Evolutionary conservation across 1,139 yeast genomes (phyloP).

Genomic region (Blastobotrys proliferans): DNA sequence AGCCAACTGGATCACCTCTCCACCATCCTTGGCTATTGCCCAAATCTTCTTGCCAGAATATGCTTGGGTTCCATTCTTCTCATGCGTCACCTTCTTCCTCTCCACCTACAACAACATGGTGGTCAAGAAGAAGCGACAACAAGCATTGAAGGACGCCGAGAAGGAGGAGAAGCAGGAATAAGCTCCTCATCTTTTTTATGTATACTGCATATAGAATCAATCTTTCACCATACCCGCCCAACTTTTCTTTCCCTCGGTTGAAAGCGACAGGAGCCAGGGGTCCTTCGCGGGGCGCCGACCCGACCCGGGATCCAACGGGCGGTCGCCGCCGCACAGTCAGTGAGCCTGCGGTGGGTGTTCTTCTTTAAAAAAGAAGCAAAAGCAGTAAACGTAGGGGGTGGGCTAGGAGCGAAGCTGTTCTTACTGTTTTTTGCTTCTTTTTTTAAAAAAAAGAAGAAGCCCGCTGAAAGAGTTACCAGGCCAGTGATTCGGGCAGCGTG

Average conservation of each 20-base stretch:
- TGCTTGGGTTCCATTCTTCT: conserved; percentile 83
- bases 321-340: too few relatives aligned
- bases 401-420: too few relatives aligned
- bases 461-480: too few relatives aligned
- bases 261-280: not conserved
- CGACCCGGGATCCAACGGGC: too few relatives aligned
- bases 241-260: too few relatives aligned
- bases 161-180: conserved; percentile 20
- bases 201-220: not conserved
- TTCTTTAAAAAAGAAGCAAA: too few relatives aligned
- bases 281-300: not conserved
- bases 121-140: conserved; percentile 46
- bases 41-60: conserved; percentile 69
- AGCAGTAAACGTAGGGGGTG: too few relatives aligned
- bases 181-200: not conserved
- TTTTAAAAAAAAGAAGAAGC: too few relatives aligned
- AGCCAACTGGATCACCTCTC: conserved; percentile 62
- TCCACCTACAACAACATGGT: conserved; percentile 76
- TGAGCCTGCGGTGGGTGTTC: too few relatives aligned
- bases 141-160: conserved; percentile 26
- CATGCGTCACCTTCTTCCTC: conserved; percentile 64
- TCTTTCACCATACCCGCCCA: not conserved
- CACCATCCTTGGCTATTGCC: conserved; percentile 62
- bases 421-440: too few relatives aligned
- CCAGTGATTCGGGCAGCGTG: too few relatives aligned